Conservation (phyloP, 495 filamentous ascomycete species). For the Penicillium arizonense region DNA sequence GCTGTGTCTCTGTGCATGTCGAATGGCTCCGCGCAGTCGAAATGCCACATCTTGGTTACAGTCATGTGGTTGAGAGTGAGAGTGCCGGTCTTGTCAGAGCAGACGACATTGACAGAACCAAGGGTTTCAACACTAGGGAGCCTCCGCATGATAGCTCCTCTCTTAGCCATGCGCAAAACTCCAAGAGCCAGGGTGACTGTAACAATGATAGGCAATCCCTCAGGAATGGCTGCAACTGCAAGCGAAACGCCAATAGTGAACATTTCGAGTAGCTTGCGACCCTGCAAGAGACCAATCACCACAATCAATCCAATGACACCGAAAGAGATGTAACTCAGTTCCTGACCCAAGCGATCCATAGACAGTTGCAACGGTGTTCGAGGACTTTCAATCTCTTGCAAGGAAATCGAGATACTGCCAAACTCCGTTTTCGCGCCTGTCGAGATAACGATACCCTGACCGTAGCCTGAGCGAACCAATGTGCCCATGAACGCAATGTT, state of each 20-base stretch:
- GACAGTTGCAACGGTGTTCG: slow-evolving; percentile 89
- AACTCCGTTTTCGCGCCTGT: slow-evolving; percentile 93
- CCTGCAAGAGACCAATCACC: slow-evolving; percentile 82
- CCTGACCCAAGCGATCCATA: slow-evolving; percentile 95
- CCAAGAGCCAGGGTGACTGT: slow-evolving; percentile 94
- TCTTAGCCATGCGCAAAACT: slow-evolving; percentile 90
- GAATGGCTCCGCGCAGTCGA: slow-evolving; percentile 66
- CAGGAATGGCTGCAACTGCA: slow-evolving; percentile 94
- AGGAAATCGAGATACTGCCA: slow-evolving; percentile 88
- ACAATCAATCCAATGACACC: slow-evolving; percentile 92
- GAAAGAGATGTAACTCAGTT: slow-evolving; percentile 94
- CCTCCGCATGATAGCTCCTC: slow-evolving; percentile 89
- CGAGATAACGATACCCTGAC: slow-evolving; percentile 91
- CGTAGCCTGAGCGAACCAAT: slow-evolving; percentile 91
- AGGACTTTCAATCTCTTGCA: slow-evolving; percentile 92
- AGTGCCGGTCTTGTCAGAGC: slow-evolving; percentile 97
- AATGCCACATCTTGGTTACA: slow-evolving; percentile 94
- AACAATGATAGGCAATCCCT: slow-evolving; percentile 96
- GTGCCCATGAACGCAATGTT: slow-evolving; percentile 99
- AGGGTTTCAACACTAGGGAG: slow-evolving; percentile 96
- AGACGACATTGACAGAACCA: slow-evolving; percentile 97
- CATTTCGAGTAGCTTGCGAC: slow-evolving; percentile 86
- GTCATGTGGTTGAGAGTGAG: slow-evolving; percentile 98
- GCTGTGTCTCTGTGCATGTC: slow-evolving; percentile 72
- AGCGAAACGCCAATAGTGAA: slow-evolving; percentile 97